A percentile compares a stretch with the other conserved stretches of the same genome.
Evolutionary conservation across 169 alveolate genomes (phyloP).

Genomic region (Eimeria acervulina): DNA sequence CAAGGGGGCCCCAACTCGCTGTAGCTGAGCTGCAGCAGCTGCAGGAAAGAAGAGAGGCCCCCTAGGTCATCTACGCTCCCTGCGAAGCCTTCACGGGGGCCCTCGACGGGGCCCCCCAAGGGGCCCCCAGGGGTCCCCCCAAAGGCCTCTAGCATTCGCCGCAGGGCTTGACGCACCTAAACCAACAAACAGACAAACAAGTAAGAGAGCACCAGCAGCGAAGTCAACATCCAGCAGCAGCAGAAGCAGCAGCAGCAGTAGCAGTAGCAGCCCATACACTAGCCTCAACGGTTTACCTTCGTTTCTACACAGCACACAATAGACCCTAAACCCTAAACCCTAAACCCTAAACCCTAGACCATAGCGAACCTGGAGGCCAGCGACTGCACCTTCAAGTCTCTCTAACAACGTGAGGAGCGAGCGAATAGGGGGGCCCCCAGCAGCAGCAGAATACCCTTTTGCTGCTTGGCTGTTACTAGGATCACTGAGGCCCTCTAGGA

Average conservation of each 20-base stretch:
- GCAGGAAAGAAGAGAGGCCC: slow-evolving; percentile 32
- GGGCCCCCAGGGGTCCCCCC: slow-evolving; percentile 10
- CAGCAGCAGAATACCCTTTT: background rate
- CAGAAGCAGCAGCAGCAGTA: background rate
- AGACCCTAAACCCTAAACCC: background rate
- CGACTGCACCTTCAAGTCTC: slow-evolving; percentile 63
- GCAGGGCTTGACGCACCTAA: slow-evolving; percentile 80
- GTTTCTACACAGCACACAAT: background rate
- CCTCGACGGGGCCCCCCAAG: background rate
- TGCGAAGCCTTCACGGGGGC: background rate
- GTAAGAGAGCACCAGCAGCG: background rate
- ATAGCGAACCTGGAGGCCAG: slow-evolving; percentile 62
- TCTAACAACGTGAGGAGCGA: slow-evolving; percentile 37
- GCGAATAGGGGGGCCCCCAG: slow-evolving; percentile 48
- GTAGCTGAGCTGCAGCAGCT: slow-evolving; percentile 79
- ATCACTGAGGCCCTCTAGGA: background rate
- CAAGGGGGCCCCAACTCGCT: slow-evolving; percentile 83
- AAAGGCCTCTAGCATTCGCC: slow-evolving; percentile 58
- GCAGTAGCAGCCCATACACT: background rate
- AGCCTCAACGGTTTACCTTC: background rate
- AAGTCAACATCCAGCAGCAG: background rate
- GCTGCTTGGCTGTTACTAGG: background rate
- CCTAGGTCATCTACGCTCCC: slow-evolving; percentile 8
- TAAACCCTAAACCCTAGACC: background rate
- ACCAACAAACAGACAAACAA: background rate